phyloP scores from a whole-genome alignment of 768 basidiomycete genomes.

The Phlegmacium glaucopus region DNA sequence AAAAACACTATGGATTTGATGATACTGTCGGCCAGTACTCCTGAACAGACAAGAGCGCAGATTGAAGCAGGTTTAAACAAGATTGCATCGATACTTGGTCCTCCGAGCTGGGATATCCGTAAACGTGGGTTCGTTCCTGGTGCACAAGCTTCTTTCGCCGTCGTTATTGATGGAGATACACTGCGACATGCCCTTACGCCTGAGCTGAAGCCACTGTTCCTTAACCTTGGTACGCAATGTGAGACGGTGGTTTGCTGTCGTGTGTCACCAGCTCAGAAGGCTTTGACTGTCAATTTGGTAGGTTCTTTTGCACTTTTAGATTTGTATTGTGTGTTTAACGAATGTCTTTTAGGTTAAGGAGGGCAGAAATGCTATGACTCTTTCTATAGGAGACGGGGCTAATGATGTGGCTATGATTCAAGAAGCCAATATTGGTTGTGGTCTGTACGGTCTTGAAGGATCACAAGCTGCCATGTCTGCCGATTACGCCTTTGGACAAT shows the following conservation, averaged over 20 bases:
- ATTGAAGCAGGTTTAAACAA: constrained; percentile 94
- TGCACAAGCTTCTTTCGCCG: constrained; percentile 77
- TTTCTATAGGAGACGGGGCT: constrained; percentile 95
- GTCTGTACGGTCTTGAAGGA: constrained; percentile 90
- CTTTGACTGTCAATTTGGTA: constrained; percentile 91
- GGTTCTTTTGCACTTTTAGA: constrained; percentile 19
- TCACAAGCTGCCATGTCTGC: constrained; percentile 99
- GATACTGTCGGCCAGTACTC: constrained; percentile 86
- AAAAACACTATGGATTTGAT: constrained; percentile 95
- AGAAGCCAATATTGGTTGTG: constrained; percentile 97
- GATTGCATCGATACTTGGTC: constrained; percentile 83
- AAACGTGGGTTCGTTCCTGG: constrained; percentile 67
- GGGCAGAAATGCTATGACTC: constrained; percentile 91
- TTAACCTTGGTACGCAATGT: constrained; percentile 92
- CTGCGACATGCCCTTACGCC: constrained; percentile 75
- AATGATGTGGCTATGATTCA: constrained; percentile 99
- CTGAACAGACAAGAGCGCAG: constrained; percentile 73
- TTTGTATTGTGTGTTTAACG: constrained; percentile 2
- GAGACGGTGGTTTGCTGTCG: constrained; percentile 98
- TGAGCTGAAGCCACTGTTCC: constrained; percentile 79
- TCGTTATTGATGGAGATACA: constrained; percentile 96
- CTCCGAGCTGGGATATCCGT: constrained; percentile 57
- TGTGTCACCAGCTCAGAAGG: constrained; percentile 97
- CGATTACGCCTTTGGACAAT: constrained; percentile 97
- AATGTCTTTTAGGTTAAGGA: constrained; percentile 73